A percentile compares a stretch with the other conserved stretches of the same genome.
phyloP scores from a whole-genome alignment of 179 eudicot genomes.

The Beta lomatogona region DNA sequence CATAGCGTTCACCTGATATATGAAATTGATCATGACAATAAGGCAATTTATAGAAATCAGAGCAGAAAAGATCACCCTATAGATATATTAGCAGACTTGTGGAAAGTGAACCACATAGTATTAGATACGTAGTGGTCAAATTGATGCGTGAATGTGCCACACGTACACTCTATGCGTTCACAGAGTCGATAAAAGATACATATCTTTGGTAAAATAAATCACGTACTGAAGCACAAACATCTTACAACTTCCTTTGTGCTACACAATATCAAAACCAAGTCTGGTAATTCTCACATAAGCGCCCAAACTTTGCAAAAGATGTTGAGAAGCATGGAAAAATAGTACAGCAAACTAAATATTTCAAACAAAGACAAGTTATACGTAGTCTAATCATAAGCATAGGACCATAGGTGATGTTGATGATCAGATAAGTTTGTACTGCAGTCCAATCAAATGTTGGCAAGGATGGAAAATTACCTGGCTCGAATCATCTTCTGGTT shows the following conservation, averaged over 20 bases:
- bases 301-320: background rate
- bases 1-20: constrained; percentile 37
- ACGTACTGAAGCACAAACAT: too few relatives aligned
- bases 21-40: background rate
- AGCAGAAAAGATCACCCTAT: background rate
- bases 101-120: too few relatives aligned
- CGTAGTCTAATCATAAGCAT: background rate
- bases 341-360: background rate
- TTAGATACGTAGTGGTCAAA: too few relatives aligned
- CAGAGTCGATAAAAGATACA: too few relatives aligned
- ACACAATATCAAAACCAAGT: background rate
- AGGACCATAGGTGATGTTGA: too few relatives aligned
- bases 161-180: too few relatives aligned
- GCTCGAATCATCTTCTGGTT: too few relatives aligned
- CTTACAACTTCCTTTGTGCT: background rate
- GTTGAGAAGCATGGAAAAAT: background rate
- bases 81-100: background rate
- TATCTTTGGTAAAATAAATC: too few relatives aligned
- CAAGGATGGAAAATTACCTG: too few relatives aligned
- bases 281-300: background rate
- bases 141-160: too few relatives aligned
- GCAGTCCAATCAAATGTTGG: too few relatives aligned
- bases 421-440: too few relatives aligned
- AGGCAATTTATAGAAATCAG: background rate
- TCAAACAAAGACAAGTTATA: background rate